Percentiles rank a stretch among this genome's conserved stretches.
Evolutionary conservation across 208 protist species (phyloP).

Genomic region (Trichomonas vaginalis): DNA sequence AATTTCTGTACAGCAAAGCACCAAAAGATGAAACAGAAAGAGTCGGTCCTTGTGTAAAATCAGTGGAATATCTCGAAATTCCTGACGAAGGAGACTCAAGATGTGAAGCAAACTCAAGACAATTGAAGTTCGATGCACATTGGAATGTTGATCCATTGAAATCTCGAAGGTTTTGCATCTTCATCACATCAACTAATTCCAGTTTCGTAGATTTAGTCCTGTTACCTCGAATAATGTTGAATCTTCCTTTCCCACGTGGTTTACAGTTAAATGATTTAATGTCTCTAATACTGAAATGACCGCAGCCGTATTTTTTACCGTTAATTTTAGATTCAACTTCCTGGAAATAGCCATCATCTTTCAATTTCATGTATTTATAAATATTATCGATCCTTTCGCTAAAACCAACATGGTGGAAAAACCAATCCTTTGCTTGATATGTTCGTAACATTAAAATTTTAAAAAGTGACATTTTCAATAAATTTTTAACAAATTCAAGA

Average conservation of each 20-base stretch:
- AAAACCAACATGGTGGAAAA: too few relatives aligned
- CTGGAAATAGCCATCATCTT: too few relatives aligned
- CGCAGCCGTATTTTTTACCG: neutral
- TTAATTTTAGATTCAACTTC: too few relatives aligned
- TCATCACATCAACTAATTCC: neutral
- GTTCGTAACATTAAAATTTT: too few relatives aligned
- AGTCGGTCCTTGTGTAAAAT: neutral
- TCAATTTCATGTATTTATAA: too few relatives aligned
- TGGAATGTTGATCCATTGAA: neutral
- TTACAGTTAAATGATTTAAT: neutral
- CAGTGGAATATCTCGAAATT: neutral
- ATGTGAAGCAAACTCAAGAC: neutral
- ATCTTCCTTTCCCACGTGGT: neutral
- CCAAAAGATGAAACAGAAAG: neutral
- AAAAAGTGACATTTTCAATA: too few relatives aligned
- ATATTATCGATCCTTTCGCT: too few relatives aligned
- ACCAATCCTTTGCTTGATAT: too few relatives aligned
- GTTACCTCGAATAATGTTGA: neutral
- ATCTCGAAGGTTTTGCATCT: neutral
- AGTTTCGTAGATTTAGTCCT: neutral
- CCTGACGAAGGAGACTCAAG: neutral
- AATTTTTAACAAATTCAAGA: too few relatives aligned
- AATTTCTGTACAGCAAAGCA: neutral
- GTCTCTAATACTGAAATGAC: neutral
- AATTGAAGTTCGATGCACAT: neutral